phyloP scores from a whole-genome alignment of 352 stramenopile genomes.

The Aphanomyces cochlioides region DNA sequence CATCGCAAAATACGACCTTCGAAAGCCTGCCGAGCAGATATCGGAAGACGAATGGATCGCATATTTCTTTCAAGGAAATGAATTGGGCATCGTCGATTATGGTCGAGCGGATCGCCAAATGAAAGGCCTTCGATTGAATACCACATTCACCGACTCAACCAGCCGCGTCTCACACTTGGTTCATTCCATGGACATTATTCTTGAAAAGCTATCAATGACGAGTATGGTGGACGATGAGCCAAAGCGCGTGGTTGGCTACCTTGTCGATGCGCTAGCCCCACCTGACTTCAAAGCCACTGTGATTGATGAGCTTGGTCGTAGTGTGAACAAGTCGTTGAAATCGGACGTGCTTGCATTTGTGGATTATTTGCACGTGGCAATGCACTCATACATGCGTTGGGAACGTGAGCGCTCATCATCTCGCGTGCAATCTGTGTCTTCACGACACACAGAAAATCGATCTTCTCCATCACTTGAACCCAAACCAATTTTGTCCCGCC shows the following conservation, averaged over 20 bases:
- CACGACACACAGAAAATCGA: too few relatives aligned
- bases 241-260: neutral
- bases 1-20: conserved; percentile 3
- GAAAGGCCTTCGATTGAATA: neutral
- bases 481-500: too few relatives aligned
- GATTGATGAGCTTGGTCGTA: neutral
- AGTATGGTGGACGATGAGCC: neutral
- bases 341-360: neutral
- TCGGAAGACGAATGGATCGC: neutral
- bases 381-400: neutral
- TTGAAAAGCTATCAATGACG: conserved; percentile 1
- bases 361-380: neutral
- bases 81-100: neutral
- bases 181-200: neutral
- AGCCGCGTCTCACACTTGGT: neutral
- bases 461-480: too few relatives aligned
- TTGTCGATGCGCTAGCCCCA: neutral
- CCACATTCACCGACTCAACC: neutral
- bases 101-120: neutral
- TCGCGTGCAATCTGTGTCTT: too few relatives aligned
- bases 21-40: neutral
- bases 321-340: neutral
- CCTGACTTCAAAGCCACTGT: neutral
- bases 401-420: neutral
- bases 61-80: neutral